Evolutionary conservation across 176 grass and related monocot species (phyloP).

Genomic region (Aegilops speltoides): DNA sequence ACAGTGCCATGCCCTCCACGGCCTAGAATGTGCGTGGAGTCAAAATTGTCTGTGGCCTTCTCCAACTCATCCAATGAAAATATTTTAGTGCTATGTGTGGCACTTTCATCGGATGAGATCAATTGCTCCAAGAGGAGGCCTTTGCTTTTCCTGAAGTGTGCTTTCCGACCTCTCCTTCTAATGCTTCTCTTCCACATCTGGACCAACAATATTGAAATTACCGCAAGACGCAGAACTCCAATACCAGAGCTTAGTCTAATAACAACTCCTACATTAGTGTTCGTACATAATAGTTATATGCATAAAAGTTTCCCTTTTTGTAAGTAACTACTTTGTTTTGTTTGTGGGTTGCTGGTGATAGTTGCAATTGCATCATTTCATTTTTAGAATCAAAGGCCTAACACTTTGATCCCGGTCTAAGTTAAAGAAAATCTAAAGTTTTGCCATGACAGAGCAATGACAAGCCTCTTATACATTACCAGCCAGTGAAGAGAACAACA

Average conservation of each 20-base stretch:
- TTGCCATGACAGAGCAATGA: neutral
- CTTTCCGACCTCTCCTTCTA: neutral
- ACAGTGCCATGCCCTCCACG: conserved; percentile 25
- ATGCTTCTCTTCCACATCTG: neutral
- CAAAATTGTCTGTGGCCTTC: conserved; percentile 34
- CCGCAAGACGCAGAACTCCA: neutral
- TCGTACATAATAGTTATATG: neutral
- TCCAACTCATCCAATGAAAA: conserved; percentile 41
- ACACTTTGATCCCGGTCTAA: neutral
- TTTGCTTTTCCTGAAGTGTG: neutral
- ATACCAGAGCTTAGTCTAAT: neutral
- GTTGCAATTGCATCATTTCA: neutral
- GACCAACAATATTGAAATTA: neutral
- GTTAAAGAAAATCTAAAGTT: neutral
- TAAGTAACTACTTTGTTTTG: neutral
- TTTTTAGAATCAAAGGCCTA: no score
- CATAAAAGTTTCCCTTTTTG: neutral
- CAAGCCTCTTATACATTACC: neutral
- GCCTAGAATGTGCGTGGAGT: conserved; percentile 14
- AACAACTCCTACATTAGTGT: neutral
- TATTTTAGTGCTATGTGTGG: conserved; percentile 11
- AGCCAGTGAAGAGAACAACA: neutral
- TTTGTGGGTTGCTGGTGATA: neutral
- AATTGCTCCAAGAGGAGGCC: neutral
- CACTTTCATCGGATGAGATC: neutral